Percentiles rank a stretch among this genome's conserved stretches.
These are phyloP conservation scores for Pseudopyricularia cyperi DNA, from an alignment of 2,329 filamentous ascomycete species.

Conservation along the genomic window DNA sequence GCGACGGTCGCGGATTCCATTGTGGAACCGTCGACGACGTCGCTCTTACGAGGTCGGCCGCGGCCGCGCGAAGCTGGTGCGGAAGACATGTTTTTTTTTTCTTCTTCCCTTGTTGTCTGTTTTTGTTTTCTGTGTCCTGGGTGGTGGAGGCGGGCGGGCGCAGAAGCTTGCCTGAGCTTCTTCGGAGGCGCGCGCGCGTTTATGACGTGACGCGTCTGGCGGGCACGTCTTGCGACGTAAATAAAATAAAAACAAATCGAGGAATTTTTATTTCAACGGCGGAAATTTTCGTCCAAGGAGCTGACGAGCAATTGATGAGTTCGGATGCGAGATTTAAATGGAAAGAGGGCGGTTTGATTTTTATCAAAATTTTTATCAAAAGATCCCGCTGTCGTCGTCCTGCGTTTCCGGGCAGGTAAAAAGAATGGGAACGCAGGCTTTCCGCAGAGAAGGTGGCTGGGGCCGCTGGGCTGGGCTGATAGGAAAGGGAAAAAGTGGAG, in stretches of 20 bases:
- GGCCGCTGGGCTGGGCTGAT: too few species aligned
- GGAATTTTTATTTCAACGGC: neutral
- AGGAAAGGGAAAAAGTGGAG: too few species aligned
- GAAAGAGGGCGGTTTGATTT: neutral
- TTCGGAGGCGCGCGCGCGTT: neutral
- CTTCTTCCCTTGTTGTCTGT: neutral
- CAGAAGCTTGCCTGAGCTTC: too few species aligned
- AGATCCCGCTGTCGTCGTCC: neutral
- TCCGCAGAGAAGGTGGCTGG: too few species aligned
- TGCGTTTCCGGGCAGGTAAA: neutral
- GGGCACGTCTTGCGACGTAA: neutral
- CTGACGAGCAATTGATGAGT: neutral
- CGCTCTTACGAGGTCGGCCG: constrained; percentile 3
- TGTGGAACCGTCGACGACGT: neutral
- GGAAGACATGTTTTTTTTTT: neutral
- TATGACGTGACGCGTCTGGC: neutral
- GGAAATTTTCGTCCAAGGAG: neutral
- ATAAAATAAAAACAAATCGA: neutral
- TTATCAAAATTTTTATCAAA: neutral
- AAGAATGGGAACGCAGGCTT: too few species aligned
- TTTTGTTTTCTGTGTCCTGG: neutral
- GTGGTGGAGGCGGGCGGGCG: too few species aligned
- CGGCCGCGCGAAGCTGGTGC: neutral
- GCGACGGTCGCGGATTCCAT: neutral
- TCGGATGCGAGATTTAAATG: neutral